Evolutionary conservation across 192 early-diverging fungal genomes (phyloP).

Genomic region (Coemansia sp.): DNA sequence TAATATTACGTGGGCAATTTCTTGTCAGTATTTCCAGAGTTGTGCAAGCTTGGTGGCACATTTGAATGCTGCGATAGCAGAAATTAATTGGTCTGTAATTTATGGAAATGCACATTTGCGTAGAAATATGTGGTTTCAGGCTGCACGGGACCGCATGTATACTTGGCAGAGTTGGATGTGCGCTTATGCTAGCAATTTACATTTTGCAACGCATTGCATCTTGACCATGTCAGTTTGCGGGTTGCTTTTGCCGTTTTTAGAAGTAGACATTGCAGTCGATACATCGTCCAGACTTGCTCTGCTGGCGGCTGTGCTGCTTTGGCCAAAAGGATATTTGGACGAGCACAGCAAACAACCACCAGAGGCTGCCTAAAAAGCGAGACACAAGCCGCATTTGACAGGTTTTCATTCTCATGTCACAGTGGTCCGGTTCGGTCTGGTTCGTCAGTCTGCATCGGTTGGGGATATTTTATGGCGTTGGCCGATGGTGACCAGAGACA

Average conservation of each 20-base stretch:
- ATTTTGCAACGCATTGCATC: no score
- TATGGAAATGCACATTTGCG: neutral
- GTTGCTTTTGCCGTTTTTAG: slow-evolving; percentile 5
- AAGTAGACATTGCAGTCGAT: neutral
- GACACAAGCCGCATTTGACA: neutral
- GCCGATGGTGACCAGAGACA: neutral
- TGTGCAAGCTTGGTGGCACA: no score
- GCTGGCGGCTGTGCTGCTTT: no score
- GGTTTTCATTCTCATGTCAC: neutral
- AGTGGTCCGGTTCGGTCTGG: neutral
- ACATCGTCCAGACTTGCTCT: neutral
- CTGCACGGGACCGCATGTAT: neutral
- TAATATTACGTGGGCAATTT: neutral
- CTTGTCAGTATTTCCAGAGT: no score
- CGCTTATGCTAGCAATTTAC: no score
- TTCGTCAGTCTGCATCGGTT: neutral
- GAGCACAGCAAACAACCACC: neutral
- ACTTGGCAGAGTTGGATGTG: no score
- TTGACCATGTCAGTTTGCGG: neutral
- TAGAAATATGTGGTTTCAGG: neutral
- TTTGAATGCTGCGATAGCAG: neutral
- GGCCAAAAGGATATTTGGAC: neutral
- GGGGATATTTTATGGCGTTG: neutral
- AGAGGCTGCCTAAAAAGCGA: neutral
- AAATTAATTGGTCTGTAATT: neutral